Conservation (phyloP, 139 green algal species). For the Chlamydomonas schloesseri region DNA sequence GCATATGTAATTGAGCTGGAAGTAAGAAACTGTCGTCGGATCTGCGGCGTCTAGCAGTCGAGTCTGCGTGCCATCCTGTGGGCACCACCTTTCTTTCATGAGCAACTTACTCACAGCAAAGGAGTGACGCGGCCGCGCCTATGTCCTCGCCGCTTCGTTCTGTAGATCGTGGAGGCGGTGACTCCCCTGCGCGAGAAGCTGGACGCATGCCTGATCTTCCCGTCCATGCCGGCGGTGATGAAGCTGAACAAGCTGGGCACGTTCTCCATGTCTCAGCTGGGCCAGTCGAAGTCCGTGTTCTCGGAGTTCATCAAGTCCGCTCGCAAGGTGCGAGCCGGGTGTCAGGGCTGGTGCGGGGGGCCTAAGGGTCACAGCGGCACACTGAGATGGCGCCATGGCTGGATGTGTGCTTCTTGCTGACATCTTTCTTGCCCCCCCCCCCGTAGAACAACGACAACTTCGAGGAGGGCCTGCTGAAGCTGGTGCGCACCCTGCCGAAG, state of each 20-base stretch:
- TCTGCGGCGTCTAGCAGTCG: too few species aligned
- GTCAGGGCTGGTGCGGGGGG: neutral
- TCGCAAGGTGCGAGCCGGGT: conserved; percentile 45
- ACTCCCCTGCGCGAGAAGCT: conserved; percentile 81
- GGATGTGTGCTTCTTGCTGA: neutral
- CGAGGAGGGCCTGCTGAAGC: conserved; percentile 99
- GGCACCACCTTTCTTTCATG: too few species aligned
- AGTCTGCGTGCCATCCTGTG: too few species aligned
- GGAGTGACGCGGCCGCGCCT: too few species aligned
- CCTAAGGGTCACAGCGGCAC: neutral
- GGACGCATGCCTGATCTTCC: conserved; percentile 98
- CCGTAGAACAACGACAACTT: conserved; percentile 98
- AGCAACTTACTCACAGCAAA: too few species aligned
- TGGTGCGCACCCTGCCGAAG: conserved; percentile 91
- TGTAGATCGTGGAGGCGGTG: conserved; percentile 90
- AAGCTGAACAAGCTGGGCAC: conserved; percentile 99
- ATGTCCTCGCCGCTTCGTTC: too few species aligned
- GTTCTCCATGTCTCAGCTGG: conserved; percentile 98
- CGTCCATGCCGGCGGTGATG: conserved; percentile 99
- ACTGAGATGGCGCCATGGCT: too few species aligned
- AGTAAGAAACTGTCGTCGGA: too few species aligned
- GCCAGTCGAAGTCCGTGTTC: conserved; percentile 95
- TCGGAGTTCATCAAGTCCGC: conserved; percentile 95
- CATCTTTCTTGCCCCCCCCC: too few species aligned
- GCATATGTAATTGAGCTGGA: too few species aligned